Evolutionary conservation across 257 asterid species (phyloP).

Genomic region (Petunia axillaris): DNA sequence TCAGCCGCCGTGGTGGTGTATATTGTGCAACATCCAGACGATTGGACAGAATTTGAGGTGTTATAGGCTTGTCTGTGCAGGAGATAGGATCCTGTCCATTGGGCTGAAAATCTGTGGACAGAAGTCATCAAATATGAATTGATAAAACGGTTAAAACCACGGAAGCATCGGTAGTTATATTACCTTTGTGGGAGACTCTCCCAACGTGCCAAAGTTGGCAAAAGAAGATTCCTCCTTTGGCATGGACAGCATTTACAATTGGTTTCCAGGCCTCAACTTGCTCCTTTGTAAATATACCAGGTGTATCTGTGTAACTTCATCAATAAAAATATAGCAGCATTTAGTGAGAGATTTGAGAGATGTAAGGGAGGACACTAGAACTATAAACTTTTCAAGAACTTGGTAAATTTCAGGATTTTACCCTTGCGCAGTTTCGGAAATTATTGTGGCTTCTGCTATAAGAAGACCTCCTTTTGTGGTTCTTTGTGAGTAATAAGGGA

Average conservation of each 20-base stretch:
- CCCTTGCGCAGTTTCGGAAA: constrained; percentile 51
- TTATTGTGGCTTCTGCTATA: constrained; percentile 58
- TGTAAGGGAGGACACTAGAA: background rate
- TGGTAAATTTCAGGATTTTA: background rate
- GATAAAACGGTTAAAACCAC: background rate
- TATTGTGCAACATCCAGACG: constrained; percentile 14
- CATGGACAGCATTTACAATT: constrained; percentile 38
- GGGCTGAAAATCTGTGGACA: constrained; percentile 34
- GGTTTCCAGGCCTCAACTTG: constrained; percentile 46
- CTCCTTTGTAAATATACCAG: constrained; percentile 38
- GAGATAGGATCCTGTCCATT: constrained; percentile 42
- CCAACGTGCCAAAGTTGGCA: constrained; percentile 40
- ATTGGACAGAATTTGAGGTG: constrained; percentile 23
- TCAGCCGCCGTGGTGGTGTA: constrained; percentile 29
- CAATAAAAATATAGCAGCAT: background rate
- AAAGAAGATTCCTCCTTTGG: constrained; percentile 39
- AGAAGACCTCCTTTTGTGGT: constrained; percentile 58
- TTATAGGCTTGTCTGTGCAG: constrained; percentile 31
- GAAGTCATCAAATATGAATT: background rate
- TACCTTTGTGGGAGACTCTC: constrained; percentile 32
- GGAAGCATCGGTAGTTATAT: background rate
- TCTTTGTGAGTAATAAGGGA: constrained; percentile 68
- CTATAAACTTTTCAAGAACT: background rate
- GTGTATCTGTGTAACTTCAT: constrained; percentile 8
- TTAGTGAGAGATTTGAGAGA: background rate